A percentile compares a stretch with the other conserved stretches of the same genome.
phyloP scores from a whole-genome alignment of 441 rosid genomes.

The Gossypium laxum region DNA sequence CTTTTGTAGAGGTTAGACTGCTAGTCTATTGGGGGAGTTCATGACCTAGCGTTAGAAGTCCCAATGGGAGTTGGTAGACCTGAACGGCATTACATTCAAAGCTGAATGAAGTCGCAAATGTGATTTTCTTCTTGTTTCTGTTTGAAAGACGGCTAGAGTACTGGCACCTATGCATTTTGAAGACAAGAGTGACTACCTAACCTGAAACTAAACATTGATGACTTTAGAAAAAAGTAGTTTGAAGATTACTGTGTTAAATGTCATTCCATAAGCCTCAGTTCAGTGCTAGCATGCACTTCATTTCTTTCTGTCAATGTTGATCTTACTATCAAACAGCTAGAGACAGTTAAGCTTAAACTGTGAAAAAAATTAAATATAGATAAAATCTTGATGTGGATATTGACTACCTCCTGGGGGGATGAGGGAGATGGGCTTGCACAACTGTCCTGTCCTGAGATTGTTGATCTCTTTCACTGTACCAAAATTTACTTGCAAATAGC shows the following conservation, averaged over 20 bases:
- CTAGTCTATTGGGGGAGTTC: not conserved
- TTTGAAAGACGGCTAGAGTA: not conserved
- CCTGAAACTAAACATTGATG: not conserved
- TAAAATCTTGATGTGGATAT: not conserved
- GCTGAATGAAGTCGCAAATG: not conserved
- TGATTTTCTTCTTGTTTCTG: not conserved
- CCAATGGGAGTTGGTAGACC: not conserved
- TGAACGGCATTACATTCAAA: not conserved
- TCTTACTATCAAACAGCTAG: not conserved
- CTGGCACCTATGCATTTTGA: not conserved
- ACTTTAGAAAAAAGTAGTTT: not conserved
- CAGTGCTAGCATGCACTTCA: not conserved
- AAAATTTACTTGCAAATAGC: not conserved
- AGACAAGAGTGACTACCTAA: not conserved
- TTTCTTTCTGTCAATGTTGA: not conserved
- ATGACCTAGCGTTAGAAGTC: not conserved
- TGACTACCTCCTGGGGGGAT: not conserved
- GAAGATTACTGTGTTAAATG: not conserved
- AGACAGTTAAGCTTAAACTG: not conserved
- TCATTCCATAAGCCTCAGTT: not conserved
- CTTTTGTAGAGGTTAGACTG: not conserved
- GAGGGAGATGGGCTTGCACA: not conserved
- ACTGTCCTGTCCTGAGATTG: not conserved
- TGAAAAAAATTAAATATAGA: not conserved
- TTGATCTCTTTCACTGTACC: not conserved